These are phyloP conservation scores for Fusarium foetens DNA, from an alignment of 2,329 filamentous ascomycete species.

Conservation along the genomic window DNA sequence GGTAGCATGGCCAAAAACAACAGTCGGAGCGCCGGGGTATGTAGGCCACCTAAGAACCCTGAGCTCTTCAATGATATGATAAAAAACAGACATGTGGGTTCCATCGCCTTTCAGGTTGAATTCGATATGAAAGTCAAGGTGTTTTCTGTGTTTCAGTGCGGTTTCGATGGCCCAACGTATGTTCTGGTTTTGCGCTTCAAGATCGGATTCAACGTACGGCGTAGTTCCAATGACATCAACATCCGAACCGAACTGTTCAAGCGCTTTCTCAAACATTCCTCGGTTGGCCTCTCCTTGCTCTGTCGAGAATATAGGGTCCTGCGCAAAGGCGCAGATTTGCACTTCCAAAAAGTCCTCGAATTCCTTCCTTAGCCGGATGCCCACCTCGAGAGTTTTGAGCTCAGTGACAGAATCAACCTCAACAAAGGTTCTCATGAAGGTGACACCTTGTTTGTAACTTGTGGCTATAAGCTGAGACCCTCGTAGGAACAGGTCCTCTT, in stretches of 20 bases:
- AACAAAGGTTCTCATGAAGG: neutral
- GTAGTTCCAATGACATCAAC: conserved; percentile 1
- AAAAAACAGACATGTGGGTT: neutral
- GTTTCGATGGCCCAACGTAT: conserved; percentile 10
- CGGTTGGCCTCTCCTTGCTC: neutral
- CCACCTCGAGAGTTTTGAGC: neutral
- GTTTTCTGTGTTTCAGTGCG: neutral
- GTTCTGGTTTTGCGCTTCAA: neutral
- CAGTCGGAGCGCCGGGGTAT: neutral
- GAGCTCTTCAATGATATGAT: neutral
- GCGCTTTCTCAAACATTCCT: neutral
- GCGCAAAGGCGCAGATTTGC: conserved; percentile 16
- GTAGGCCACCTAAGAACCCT: neutral
- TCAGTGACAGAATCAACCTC: conserved; percentile 12
- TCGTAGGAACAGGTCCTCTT: conserved; percentile 13
- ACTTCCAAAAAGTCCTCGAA: neutral
- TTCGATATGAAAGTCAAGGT: conserved; percentile 14
- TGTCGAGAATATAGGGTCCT: conserved; percentile 18
- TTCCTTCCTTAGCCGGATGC: neutral
- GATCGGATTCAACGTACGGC: neutral
- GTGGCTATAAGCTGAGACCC: conserved; percentile 11
- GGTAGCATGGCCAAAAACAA: too few species aligned
- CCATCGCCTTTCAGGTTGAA: neutral
- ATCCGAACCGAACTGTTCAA: fast-evolving
- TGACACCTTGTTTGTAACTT: conserved; percentile 8